A percentile compares a stretch with the other conserved stretches of the same genome.
phyloP scores from a whole-genome alignment of 2,329 filamentous ascomycete genomes.

The Phialophora tarda region DNA sequence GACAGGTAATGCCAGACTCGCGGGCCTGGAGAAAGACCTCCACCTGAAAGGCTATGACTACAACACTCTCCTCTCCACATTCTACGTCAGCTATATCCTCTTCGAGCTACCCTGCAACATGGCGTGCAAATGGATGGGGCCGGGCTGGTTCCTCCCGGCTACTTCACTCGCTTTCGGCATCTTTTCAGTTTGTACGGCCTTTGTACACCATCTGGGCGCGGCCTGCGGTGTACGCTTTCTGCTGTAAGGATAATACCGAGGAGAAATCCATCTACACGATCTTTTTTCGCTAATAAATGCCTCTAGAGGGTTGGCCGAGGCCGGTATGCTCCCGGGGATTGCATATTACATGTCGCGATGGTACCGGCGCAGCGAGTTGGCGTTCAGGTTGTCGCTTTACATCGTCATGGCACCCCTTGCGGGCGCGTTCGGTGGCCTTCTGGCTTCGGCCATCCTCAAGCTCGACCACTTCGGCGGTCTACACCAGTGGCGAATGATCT shows the following conservation, averaged over 20 bases:
- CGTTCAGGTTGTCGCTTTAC: slow-evolving; percentile 70
- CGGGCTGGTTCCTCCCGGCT: slow-evolving; percentile 72
- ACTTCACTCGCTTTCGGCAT: slow-evolving; percentile 68
- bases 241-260: slow-evolving; percentile 44
- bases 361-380: slow-evolving; percentile 72
- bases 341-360: slow-evolving; percentile 63
- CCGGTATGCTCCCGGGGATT: slow-evolving; percentile 75
- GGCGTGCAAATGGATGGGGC: slow-evolving; percentile 72
- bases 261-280: not conserved
- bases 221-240: slow-evolving; percentile 69
- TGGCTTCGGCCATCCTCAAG: slow-evolving; percentile 68
- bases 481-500: slow-evolving; percentile 71
- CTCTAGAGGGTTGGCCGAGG: slow-evolving; percentile 59
- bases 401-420: slow-evolving; percentile 73
- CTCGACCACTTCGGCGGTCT: slow-evolving; percentile 64
- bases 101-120: slow-evolving; percentile 74
- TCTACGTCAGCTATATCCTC: slow-evolving; percentile 75
- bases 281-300: not conserved
- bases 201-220: slow-evolving; percentile 61
- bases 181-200: slow-evolving; percentile 68
- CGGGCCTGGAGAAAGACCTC: slow-evolving; percentile 68
- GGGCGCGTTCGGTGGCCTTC: slow-evolving; percentile 72
- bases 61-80: slow-evolving; percentile 69
- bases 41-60: slow-evolving; percentile 68
- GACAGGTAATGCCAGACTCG: slow-evolving; percentile 69